Evolutionary conservation across 495 filamentous ascomycete species (phyloP), one percentile per base, ranked within the genome.

Genomic region (Cryomyces minteri): DNA sequence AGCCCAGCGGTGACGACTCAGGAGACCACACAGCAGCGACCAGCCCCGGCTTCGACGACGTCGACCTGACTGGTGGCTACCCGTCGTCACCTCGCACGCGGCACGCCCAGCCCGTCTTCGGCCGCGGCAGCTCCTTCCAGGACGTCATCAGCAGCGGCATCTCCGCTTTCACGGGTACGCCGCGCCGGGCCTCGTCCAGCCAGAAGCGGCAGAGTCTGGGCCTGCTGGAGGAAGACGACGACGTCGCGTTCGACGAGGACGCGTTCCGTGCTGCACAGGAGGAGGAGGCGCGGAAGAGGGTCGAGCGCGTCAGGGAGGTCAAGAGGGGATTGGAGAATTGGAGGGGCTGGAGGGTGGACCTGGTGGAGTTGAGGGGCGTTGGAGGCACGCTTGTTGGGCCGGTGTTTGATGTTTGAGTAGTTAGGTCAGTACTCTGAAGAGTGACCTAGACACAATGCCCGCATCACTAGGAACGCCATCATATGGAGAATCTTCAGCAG

Each of bases 361-460:
- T 93, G 55, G 83, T 90, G 48, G 87, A 93, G 65, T 62, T 62
- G 43, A 66, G 77, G 54, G 69, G 72, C 2, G 69, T 76, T 55
- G 82, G 79, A 0, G 83, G 86, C 61, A 86, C 94, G 38, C 94
- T 94, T 65, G 84, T 88, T 60, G 67, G 94, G 52, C 93, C 65
- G 62, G 56, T 46, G 39, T 32, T 9, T 1, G 9, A 25, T 41
- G 9, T 41, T 37, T 37, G 34, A 25, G 18, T 25, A 25, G 18
- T 25, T 25, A 25, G 18, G 18, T 25, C 18, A 25, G 18, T 25
- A 25, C 18, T 25, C 1, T 25, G 18, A 25, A 25, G 2, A 25
- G 18, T 25, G n/a, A n/a, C n/a, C 18, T 2, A 25, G 18, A 25
- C 18, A 2, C 18, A 1, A 2, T 25, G 18, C 2, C 2, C 18